Evolutionary conservation across 192 early-diverging fungal species (phyloP), one percentile per base, ranked within the genome.

Genomic region (Spizellomyces punctatus): DNA sequence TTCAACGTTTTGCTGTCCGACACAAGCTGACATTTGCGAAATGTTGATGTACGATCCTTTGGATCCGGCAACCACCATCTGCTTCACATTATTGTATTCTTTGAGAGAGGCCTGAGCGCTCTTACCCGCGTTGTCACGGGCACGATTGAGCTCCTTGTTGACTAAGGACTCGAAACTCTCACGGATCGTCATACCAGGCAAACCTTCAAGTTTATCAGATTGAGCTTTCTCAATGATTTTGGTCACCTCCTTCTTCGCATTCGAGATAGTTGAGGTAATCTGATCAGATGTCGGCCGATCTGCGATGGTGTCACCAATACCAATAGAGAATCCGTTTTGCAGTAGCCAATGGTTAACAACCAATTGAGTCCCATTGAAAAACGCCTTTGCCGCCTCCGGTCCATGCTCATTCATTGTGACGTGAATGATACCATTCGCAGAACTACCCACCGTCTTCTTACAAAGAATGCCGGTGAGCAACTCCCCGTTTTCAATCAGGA

Each of bases 1-100:
- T 74, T 99, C 96, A n/a, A 99, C 95, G 82, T 94, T 95, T 78
- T 99, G 97, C 81, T 98, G 97, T 49, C 97, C 97, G n/a, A 99
- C 96, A 91, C 92, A 95, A 17, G 94, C 95, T 17, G 94, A 85
- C 93, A 99, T 99, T 82, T 99, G 97, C 36, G 96, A 95, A 46
- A 97, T 90, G 78, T 99, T 99, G 65, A 99, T 93, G 64, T 89
- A 90, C 8, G 93, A 95, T 58, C 97, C 97, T 75, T 99, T 99
- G 44, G 96, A 95, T 59, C 97, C 97, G 19, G 95, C 86, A 45
- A 94, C 88, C 41, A 95, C 92, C 97, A 99, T 99, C 83, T 95
- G 92, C 50, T 92, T 91, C 58, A 95, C 92, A 80, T 99, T 99
- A 83, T 99, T 99, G 64, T 90, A 87, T 78, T 95, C 91, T 76